These are phyloP conservation scores for Blastomyces parvus DNA, from an alignment of 2,329 filamentous ascomycete species.

Conservation along the genomic window DNA sequence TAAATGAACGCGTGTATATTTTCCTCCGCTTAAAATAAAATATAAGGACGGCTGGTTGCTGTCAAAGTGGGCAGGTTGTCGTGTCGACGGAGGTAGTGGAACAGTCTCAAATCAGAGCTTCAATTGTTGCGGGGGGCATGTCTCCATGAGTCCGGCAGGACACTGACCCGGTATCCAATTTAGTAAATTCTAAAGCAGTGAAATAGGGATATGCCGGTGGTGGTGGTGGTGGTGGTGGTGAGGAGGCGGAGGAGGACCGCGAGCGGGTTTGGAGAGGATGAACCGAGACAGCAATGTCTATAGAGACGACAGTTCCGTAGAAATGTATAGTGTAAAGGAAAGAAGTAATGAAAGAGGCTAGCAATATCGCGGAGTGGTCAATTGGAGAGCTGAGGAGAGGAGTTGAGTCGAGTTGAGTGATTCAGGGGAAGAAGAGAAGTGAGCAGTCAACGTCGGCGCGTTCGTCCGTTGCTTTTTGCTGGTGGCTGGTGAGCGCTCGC, in stretches of 20 bases:
- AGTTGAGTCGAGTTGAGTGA: neutral
- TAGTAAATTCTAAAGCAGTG: neutral
- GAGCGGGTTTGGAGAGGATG: neutral
- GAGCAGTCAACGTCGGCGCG: neutral
- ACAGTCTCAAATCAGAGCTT: neutral
- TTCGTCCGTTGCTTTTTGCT: neutral
- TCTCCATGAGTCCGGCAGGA: neutral
- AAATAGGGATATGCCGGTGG: no score
- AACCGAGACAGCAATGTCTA: neutral
- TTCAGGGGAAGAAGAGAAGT: neutral
- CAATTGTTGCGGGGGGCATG: neutral
- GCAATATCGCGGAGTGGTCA: neutral
- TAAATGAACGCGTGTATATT: neutral
- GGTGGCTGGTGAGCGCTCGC: neutral
- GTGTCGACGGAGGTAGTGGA: neutral
- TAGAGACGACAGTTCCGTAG: neutral
- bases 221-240: neutral
- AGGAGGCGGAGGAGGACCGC: neutral
- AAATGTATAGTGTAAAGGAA: neutral
- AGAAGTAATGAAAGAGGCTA: neutral
- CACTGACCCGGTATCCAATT: neutral
- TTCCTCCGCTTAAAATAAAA: neutral
- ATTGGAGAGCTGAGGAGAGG: neutral
- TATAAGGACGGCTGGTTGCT: neutral
- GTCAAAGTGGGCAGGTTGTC: neutral